Conservation (phyloP, 495 filamentous ascomycete genomes). For the Penicillium robsamsonii region DNA sequence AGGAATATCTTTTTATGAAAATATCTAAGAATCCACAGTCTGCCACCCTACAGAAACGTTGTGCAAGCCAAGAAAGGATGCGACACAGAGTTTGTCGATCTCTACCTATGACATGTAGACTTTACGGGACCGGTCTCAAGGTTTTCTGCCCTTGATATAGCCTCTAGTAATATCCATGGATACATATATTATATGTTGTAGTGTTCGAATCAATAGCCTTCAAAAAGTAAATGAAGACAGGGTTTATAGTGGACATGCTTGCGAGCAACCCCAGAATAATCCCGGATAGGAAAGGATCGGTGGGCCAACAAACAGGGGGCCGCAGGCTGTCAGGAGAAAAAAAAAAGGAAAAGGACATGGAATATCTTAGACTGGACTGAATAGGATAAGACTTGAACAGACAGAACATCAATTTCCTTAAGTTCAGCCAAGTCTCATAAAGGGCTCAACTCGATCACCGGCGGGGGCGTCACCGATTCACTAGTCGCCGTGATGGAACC, state of each 20-base stretch:
- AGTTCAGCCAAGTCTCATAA: conserved; percentile 19
- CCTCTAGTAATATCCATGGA: too few species aligned
- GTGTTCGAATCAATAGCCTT: too few species aligned
- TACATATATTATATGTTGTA: too few species aligned
- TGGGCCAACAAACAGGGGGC: conserved; percentile 17
- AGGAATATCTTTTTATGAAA: conserved; percentile 13
- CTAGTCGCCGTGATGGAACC: conserved; percentile 25
- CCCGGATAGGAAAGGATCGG: conserved; percentile 20
- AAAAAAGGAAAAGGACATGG: background rate
- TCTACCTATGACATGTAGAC: conserved; percentile 8
- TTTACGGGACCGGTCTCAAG: conserved; percentile 8
- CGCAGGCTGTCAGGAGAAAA: background rate
- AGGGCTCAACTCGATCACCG: conserved; percentile 31
- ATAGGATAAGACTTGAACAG: too few species aligned
- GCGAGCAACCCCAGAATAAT: conserved; percentile 20
- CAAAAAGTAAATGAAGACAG: conserved; percentile 1
- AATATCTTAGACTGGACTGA: too few species aligned
- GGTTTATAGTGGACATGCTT: conserved; percentile 10
- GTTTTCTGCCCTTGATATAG: background rate
- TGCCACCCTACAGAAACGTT: conserved; percentile 24
- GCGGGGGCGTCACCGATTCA: conserved; percentile 33
- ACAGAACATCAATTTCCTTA: background rate
- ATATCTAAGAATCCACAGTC: too few species aligned
- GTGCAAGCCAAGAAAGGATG: conserved; percentile 21
- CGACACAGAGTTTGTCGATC: conserved; percentile 31